Evolutionary conservation across 2,329 filamentous ascomycete genomes (phyloP), one percentile per base, ranked within the genome.

Genomic region (Graphiopsis chlorocephala): DNA sequence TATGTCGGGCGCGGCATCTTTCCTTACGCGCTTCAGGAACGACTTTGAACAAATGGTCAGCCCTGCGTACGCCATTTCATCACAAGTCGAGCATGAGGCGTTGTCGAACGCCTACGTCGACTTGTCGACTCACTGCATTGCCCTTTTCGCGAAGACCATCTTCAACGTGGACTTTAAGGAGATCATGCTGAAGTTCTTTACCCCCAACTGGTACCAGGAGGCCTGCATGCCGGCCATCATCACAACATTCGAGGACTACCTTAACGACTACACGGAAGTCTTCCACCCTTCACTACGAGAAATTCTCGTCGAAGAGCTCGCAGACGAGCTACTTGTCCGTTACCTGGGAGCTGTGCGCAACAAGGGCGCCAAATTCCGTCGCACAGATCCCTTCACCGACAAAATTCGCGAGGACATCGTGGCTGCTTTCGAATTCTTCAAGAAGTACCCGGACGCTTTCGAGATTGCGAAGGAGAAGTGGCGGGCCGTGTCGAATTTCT

Each of bases 81-180:
- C 90, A 56, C 86, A 88, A 35, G 80, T 83, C 33, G 93, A 97
- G 72, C 82, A 96, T 53, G 87, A 89, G 25, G 80, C 84, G 38
- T 85, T 98, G 47, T 90, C 91, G 56, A 92, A 97, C 77, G 92
- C 92, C 69, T 99, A 98, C 78, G 91, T 99, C 61, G 95, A 99
- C 80, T 86, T 97, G 65, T 92, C 91, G 72, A 97, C 93, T 6
- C 93, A 94, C 83, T 97, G 93, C 80, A 91, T 98, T 73, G 87
- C 87, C 71, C 88, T 90, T 70, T 98, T 98, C 74, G 91, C 92
- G 61, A 85, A 88, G 66, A 86, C 98, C 65, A 90, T 99, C 75
- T 97, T 99, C 81, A 83, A 86, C 45, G 90, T 96, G 71, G 95
- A 99, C 83, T 96, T 99, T 83, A 86, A 85, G 68, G 77, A 87